Conservation (phyloP, 805 yeast genomes). For the Wickerhamomyces sydowiorum region DNA sequence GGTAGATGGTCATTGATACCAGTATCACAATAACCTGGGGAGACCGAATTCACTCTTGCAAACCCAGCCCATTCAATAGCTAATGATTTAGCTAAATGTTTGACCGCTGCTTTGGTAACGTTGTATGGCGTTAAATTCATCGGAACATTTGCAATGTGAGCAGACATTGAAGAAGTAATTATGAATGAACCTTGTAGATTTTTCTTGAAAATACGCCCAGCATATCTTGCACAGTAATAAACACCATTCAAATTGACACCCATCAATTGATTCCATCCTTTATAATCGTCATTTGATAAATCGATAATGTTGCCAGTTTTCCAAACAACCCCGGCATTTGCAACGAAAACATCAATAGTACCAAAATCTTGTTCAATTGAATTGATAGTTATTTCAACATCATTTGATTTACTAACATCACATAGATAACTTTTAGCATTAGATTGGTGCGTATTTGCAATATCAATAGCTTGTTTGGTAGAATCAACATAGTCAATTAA, state of each 20-base stretch:
- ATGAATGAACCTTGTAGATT: conserved; percentile 76
- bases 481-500: conserved; percentile 12
- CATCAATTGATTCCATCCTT: conserved; percentile 33
- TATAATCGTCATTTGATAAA: background rate
- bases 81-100: conserved; percentile 11
- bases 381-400: conserved; percentile 17
- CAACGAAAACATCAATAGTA: conserved; percentile 69
- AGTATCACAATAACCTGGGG: conserved; percentile 78
- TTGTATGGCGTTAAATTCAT: conserved; percentile 84
- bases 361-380: conserved; percentile 55
- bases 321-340: conserved; percentile 65
- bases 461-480: conserved; percentile 33
- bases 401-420: conserved; percentile 13
- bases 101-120: conserved; percentile 19
- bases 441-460: conserved; percentile 52
- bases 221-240: conserved; percentile 67
- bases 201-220: conserved; percentile 66
- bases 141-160: conserved; percentile 80
- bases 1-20: conserved; percentile 46
- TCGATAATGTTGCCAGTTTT: background rate
- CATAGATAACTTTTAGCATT: conserved; percentile 42
- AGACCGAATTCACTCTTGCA: conserved; percentile 69
- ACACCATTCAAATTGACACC: conserved; percentile 71
- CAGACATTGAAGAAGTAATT: conserved; percentile 87
- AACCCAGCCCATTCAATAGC: conserved; percentile 73